phyloP scores from a whole-genome alignment of 2,329 filamentous ascomycete species.

The Colletotrichum gloeosporioides region DNA sequence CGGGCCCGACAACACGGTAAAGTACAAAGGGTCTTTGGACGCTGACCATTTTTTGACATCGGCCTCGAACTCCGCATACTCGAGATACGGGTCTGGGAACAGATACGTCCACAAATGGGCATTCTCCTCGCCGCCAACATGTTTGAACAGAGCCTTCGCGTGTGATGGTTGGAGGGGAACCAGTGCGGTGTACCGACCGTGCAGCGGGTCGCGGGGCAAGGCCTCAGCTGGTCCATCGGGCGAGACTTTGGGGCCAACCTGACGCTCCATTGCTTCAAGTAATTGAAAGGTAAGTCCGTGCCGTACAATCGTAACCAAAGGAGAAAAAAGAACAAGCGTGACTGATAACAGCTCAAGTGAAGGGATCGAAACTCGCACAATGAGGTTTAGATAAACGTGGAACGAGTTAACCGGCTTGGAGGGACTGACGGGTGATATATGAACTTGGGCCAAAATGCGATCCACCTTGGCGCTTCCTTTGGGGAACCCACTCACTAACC shows the following conservation, averaged over 20 bases:
- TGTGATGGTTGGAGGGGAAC: conserved; percentile 32
- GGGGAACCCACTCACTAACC: too few species aligned
- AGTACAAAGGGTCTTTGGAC: conserved; percentile 44
- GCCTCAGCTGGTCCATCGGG: conserved; percentile 7
- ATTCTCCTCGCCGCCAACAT: conserved; percentile 37
- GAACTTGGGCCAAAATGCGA: too few species aligned
- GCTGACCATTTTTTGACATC: conserved; percentile 19
- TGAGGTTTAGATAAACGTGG: too few species aligned
- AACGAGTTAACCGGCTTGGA: too few species aligned
- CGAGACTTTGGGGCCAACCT: background rate
- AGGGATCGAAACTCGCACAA: too few species aligned
- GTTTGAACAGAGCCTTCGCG: conserved; percentile 31
- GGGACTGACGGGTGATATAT: too few species aligned
- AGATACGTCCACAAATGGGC: conserved; percentile 39
- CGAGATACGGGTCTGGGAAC: conserved; percentile 28
- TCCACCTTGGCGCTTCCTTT: too few species aligned
- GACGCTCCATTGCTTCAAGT: too few species aligned
- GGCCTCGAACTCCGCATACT: conserved; percentile 23
- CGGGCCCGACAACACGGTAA: conserved; percentile 44
- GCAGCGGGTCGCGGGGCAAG: conserved; percentile 26
- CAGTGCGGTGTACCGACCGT: conserved; percentile 35
- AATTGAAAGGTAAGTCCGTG: too few species aligned
- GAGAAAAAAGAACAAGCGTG: too few species aligned
- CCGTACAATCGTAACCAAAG: too few species aligned
- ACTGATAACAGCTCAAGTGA: too few species aligned